Evolutionary conservation across 345 rosid genomes (phyloP).

Genomic region (Hibiscus syriacus): DNA sequence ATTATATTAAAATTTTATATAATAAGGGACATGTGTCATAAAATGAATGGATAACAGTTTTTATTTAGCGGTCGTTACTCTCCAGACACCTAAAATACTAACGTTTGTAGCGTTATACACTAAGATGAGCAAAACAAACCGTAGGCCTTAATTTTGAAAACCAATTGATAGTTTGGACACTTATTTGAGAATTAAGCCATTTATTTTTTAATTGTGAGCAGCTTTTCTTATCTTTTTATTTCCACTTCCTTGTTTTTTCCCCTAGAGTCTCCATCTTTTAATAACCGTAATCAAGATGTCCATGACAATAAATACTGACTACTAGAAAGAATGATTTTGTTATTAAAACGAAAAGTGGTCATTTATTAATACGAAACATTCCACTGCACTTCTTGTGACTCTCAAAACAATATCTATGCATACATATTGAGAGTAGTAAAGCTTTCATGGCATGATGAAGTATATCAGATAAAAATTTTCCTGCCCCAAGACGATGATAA

Average conservation of each 20-base stretch:
- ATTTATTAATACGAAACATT: slow-evolving; percentile 19
- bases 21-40: too few relatives aligned
- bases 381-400: slow-evolving; percentile 11
- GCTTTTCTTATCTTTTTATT: slow-evolving; percentile 24
- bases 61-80: too few relatives aligned
- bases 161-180: too few relatives aligned
- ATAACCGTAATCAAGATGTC: slow-evolving; percentile 11
- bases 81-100: too few relatives aligned
- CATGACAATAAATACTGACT: slow-evolving; percentile 10
- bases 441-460: slow-evolving; percentile 27
- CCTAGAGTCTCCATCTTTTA: slow-evolving; percentile 27
- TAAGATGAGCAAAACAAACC: too few relatives aligned
- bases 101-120: too few relatives aligned
- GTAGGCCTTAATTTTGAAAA: too few relatives aligned
- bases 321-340: not conserved
- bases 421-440: slow-evolving; percentile 15
- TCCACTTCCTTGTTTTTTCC: slow-evolving; percentile 21
- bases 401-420: slow-evolving; percentile 12
- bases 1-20: too few relatives aligned
- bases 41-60: too few relatives aligned
- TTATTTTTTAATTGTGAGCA: slow-evolving; percentile 4
- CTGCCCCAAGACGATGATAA: slow-evolving; percentile 29
- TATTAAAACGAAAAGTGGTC: not conserved
- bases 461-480: slow-evolving; percentile 10
- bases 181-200: too few relatives aligned